phyloP scores from a whole-genome alignment of 2,329 filamentous ascomycete species.

The Xenosphaeropsis pyriputrescens region DNA sequence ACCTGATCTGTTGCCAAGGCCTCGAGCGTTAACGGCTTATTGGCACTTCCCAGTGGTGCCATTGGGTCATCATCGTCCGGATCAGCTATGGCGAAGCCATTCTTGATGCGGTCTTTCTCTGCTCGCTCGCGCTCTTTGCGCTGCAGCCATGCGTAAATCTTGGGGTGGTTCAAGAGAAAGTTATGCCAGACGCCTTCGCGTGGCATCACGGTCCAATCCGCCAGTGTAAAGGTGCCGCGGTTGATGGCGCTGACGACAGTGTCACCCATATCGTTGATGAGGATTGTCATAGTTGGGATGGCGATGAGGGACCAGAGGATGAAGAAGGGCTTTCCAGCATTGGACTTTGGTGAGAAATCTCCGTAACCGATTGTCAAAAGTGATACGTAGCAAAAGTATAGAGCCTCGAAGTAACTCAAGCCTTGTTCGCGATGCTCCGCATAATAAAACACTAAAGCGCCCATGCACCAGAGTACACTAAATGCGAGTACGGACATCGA shows the following conservation, averaged over 20 bases:
- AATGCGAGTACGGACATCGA: conserved; percentile 43
- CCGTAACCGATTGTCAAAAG: conserved; percentile 59
- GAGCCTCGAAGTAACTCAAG: conserved; percentile 45
- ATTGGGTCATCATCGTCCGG: conserved; percentile 9
- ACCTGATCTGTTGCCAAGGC: conserved; percentile 24
- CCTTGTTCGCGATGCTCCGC: conserved; percentile 35
- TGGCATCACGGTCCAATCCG: conserved; percentile 52
- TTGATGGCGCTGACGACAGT: conserved; percentile 51
- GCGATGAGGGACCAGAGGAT: conserved; percentile 56
- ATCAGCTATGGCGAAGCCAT: conserved; percentile 16
- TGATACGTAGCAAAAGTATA: conserved; percentile 58
- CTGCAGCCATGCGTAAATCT: conserved; percentile 22
- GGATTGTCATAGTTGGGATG: conserved; percentile 55
- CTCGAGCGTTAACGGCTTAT: conserved; percentile 19
- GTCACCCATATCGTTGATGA: conserved; percentile 47
- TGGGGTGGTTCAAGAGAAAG: conserved; percentile 31
- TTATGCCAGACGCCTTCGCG: conserved; percentile 38
- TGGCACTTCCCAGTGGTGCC: background rate
- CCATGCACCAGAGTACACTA: conserved; percentile 47
- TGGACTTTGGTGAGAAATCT: conserved; percentile 47
- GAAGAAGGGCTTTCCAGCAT: conserved; percentile 54
- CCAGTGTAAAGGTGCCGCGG: conserved; percentile 40
- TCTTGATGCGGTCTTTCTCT: conserved; percentile 25
- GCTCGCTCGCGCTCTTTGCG: conserved; percentile 22
- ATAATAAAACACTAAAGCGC: conserved; percentile 49